A percentile compares a stretch with the other conserved stretches of the same genome.
Conservation (phyloP, 257 asterid genomes). For the Plantago elongata region DNA sequence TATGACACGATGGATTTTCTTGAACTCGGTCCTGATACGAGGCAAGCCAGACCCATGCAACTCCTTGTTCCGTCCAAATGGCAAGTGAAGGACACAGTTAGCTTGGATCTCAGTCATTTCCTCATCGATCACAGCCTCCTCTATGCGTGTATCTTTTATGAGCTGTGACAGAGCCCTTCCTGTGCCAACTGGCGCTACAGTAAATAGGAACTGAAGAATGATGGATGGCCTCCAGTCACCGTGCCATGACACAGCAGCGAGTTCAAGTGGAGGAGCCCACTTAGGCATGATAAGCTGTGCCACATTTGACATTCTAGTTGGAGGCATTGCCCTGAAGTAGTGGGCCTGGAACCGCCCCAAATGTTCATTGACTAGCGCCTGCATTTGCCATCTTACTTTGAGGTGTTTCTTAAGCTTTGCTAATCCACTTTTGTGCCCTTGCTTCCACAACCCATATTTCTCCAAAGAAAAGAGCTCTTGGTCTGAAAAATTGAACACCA, state of each 20-base stretch:
- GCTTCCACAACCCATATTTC: slow-evolving; percentile 59
- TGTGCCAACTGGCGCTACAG: slow-evolving; percentile 35
- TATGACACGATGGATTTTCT: slow-evolving; percentile 59
- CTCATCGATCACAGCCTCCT: slow-evolving; percentile 83
- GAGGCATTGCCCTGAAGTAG: slow-evolving; percentile 36
- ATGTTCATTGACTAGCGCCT: slow-evolving; percentile 61
- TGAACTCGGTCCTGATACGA: slow-evolving; percentile 47
- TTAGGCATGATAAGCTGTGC: slow-evolving; percentile 64
- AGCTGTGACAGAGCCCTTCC: slow-evolving; percentile 48
- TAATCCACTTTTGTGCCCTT: slow-evolving; percentile 56
- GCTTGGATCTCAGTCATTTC: slow-evolving; percentile 87
- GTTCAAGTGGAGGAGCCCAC: slow-evolving; percentile 55
- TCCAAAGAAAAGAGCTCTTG: slow-evolving; percentile 38
- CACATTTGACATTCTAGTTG: slow-evolving; percentile 45
- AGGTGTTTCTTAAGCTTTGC: slow-evolving; percentile 69
- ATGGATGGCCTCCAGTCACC: slow-evolving; percentile 97
- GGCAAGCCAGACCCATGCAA: slow-evolving; percentile 22
- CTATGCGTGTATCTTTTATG: slow-evolving; percentile 60
- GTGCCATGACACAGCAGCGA: slow-evolving; percentile 64
- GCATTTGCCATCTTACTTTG: slow-evolving; percentile 61
- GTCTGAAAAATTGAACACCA: slow-evolving; percentile 24
- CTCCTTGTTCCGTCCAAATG: slow-evolving; percentile 42
- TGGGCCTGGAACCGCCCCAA: slow-evolving; percentile 46
- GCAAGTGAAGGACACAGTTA: slow-evolving; percentile 62
- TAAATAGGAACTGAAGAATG: slow-evolving; percentile 51